phyloP scores from a whole-genome alignment of 1,284 basidiomycete species.

The Sporisorium sorghi region DNA sequence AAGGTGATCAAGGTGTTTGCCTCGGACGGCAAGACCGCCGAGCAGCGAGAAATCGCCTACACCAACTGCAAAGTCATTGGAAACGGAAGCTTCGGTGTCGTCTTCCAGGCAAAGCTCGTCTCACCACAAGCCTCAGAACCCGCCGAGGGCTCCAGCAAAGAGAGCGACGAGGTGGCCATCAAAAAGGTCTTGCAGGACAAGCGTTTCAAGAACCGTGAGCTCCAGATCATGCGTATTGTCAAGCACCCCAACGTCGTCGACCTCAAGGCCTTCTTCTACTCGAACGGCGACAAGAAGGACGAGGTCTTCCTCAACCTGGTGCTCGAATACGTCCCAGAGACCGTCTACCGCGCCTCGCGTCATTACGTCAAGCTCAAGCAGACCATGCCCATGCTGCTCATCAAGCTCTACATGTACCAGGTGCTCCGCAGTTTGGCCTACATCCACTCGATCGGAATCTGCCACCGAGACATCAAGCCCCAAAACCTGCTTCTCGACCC shows the following conservation, averaged over 20 bases:
- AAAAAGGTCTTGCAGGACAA: constrained; percentile 99
- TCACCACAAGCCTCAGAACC: constrained; percentile 66
- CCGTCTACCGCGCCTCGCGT: constrained; percentile 96
- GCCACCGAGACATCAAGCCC: constrained; percentile 98
- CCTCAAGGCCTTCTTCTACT: constrained; percentile 98
- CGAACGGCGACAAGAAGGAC: constrained; percentile 99
- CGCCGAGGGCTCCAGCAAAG: constrained; percentile 48
- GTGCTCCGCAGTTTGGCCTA: constrained; percentile 95
- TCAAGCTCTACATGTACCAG: constrained; percentile 98
- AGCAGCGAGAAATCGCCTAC: constrained; percentile 88
- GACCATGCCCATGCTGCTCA: constrained; percentile 98
- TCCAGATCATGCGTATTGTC: constrained; percentile 99
- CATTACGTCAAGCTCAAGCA: constrained; percentile 99
- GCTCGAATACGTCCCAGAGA: constrained; percentile 98
- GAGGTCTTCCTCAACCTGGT: constrained; percentile 99
- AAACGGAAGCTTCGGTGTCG: constrained; percentile 98
- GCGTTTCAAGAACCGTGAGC: constrained; percentile 99
- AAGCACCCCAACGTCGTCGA: constrained; percentile 98
- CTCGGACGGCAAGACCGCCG: constrained; percentile 91
- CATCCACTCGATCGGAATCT: constrained; percentile 91
- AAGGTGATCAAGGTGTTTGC: constrained; percentile 94
- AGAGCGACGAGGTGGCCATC: constrained; percentile 83
- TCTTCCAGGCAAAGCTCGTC: constrained; percentile 80
- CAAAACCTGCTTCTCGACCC: constrained; percentile 98
- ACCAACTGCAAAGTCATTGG: constrained; percentile 98